Base-by-base conservation (phyloP, 441 rosid genomes). In the Geranium incanum region DNA sequence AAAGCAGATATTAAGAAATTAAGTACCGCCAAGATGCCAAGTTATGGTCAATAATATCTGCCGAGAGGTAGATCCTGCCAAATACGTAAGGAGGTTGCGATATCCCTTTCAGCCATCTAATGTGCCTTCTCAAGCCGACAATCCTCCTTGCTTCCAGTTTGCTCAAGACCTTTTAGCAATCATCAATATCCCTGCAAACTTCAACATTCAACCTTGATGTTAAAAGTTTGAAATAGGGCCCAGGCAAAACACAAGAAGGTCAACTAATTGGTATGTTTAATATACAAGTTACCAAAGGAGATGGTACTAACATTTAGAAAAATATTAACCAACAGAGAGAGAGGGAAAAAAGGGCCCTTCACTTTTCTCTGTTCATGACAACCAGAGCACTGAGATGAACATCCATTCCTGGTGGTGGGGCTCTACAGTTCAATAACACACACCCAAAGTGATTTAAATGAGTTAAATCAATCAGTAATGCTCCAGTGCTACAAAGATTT, bases 341-440 rank as follows among this genome's bases (percentile, higher is more conserved):
- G 21, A 21, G 21, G 63, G 63, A 33, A 16, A 59, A 68, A 55
- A 69, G 75, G 74, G 33, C 78, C 72, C 45, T 65, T 79, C 69
- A 72, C 84, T 83, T 81, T 81, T 77, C 68, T 66, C 75, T 77
- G 85, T 78, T 78, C 68, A 48, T 39, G 75, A 81, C 81, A 74
- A 45, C 72, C 38, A 71, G 75, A 78, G 78, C 77, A 65, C 65
- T 67, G 78, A 72, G 71, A 74, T 75, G 66, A 82, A 73, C 76
- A 72, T 81, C 84, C 81, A 79, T 77, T 82, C 74, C 64, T 45
- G 59, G 71, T 66, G 62, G 76, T 71, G 67, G 80, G 85, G 78
- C 69, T 74, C 67, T 65, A 74, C 69, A 38, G 43, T 72, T 75
- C 76, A 69, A 18, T 64, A 77, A 74, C 75, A 60, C 78, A 72